These are phyloP conservation scores for Fusarium algeriense DNA, from an alignment of 2,329 filamentous ascomycete species.

Conservation along the genomic window DNA sequence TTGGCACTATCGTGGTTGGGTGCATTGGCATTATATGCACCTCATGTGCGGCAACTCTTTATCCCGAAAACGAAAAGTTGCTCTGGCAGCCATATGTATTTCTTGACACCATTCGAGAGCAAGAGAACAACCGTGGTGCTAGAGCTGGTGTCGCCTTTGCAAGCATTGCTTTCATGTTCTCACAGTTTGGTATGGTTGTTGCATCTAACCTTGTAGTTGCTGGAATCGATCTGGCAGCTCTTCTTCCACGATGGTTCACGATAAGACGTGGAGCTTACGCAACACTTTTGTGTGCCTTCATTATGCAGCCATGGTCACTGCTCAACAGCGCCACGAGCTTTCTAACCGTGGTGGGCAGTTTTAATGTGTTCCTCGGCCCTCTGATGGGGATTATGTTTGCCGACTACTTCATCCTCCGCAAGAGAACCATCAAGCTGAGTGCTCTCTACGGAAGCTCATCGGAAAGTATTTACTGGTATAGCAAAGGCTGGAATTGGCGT, in stretches of 20 bases:
- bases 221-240: slow-evolving; percentile 5
- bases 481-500: background rate
- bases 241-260: slow-evolving; percentile 3
- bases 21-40: slow-evolving; percentile 3
- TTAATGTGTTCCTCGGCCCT: background rate
- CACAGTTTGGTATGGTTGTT: slow-evolving; percentile 28
- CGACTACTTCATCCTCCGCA: background rate
- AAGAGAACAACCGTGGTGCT: slow-evolving; percentile 15
- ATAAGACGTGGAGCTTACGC: background rate
- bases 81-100: slow-evolving; percentile 3
- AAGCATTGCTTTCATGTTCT: slow-evolving; percentile 31
- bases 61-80: background rate
- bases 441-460: background rate
- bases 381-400: background rate
- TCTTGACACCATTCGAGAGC: background rate
- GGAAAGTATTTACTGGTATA: background rate
- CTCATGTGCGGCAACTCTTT: background rate
- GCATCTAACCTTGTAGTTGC: slow-evolving; percentile 13
- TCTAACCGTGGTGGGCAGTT: background rate
- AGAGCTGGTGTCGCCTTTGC: slow-evolving; percentile 26
- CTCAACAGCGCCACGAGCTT: slow-evolving; percentile 3
- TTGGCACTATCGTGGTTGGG: background rate
- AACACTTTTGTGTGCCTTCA: background rate
- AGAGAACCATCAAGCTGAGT: background rate
- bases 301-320: slow-evolving; percentile 4